Percentiles rank a stretch among this genome's conserved stretches.
Conservation (phyloP, 139 green algal genomes). For the Tetratostichococcus sp. region DNA sequence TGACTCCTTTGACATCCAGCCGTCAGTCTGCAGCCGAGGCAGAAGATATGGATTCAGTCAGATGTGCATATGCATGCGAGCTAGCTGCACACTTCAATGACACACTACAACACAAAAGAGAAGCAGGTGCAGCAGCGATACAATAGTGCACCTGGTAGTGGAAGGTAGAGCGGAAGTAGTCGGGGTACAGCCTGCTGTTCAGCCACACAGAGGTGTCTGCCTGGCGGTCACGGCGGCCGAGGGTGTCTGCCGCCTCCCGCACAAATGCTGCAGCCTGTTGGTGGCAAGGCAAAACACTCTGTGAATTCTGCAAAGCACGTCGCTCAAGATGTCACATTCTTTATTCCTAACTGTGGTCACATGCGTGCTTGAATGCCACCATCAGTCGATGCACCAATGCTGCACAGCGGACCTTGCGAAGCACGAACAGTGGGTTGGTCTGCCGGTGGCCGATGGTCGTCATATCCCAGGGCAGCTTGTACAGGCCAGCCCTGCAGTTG, state of each 20-base stretch:
- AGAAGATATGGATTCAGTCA: neutral
- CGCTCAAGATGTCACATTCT: too few species aligned
- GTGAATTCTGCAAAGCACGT: too few species aligned
- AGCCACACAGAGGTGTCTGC: conserved; percentile 50
- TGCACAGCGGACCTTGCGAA: conserved; percentile 1
- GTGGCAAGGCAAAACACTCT: too few species aligned
- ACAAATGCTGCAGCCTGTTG: conserved; percentile 43
- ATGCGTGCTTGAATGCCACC: too few species aligned
- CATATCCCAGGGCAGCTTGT: conserved; percentile 85
- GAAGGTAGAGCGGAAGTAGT: conserved; percentile 81
- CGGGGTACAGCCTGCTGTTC: conserved; percentile 57
- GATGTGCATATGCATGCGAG: neutral
- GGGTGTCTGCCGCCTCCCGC: conserved; percentile 43
- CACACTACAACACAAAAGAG: too few species aligned
- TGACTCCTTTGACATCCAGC: conserved; percentile 65
- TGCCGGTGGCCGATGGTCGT: conserved; percentile 60
- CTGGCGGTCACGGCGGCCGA: conserved; percentile 37
- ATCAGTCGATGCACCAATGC: too few species aligned
- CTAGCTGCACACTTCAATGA: too few species aligned
- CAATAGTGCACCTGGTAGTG: conserved; percentile 63
- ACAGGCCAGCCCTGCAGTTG: conserved; percentile 31
- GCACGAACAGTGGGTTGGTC: conserved; percentile 69
- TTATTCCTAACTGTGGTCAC: too few species aligned
- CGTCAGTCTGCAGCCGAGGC: conserved; percentile 54
- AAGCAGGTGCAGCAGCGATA: too few species aligned